Conservation (phyloP, 139 green algal genomes). For the Micromonas pusilla region DNA sequence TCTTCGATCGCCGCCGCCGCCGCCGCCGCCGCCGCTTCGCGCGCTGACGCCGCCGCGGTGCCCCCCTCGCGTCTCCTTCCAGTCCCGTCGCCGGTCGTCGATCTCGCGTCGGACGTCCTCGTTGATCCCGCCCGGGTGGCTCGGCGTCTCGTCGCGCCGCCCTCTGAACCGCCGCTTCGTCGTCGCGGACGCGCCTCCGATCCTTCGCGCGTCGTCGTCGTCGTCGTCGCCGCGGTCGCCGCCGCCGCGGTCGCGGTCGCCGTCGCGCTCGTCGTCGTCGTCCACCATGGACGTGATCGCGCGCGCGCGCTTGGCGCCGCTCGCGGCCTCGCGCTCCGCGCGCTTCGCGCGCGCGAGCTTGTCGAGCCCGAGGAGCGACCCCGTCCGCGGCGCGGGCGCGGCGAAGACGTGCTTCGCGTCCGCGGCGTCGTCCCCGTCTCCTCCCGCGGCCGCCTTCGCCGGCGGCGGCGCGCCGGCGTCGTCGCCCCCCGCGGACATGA, state of each 20-base stretch:
- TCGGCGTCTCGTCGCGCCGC: slow-evolving; percentile 69
- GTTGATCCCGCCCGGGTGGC: slow-evolving; percentile 55
- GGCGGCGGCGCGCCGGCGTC: no score
- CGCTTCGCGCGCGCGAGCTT: slow-evolving; percentile 56
- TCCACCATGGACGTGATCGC: neutral
- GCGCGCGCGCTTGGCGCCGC: neutral
- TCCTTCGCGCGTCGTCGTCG: neutral
- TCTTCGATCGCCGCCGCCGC: neutral
- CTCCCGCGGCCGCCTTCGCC: no score
- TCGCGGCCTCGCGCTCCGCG: slow-evolving; percentile 36
- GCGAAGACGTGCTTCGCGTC: neutral
- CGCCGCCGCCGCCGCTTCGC: neutral
- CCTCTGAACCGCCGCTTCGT: slow-evolving; percentile 54
- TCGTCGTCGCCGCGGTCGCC: neutral
- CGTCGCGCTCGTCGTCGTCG: slow-evolving; percentile 9
- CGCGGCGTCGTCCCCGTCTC: neutral
- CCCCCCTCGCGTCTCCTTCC: no score
- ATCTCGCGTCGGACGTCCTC: slow-evolving; percentile 19
- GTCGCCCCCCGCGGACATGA: no score
- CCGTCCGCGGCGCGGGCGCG: neutral
- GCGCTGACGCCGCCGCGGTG: neutral
- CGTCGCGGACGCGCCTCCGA: neutral
- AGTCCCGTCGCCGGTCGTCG: slow-evolving; percentile 23
- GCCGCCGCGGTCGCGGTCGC: neutral
- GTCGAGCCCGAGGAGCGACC: slow-evolving; percentile 44